Conservation (phyloP, 2,329 filamentous ascomycete species). For the Botrytis paeoniae region DNA sequence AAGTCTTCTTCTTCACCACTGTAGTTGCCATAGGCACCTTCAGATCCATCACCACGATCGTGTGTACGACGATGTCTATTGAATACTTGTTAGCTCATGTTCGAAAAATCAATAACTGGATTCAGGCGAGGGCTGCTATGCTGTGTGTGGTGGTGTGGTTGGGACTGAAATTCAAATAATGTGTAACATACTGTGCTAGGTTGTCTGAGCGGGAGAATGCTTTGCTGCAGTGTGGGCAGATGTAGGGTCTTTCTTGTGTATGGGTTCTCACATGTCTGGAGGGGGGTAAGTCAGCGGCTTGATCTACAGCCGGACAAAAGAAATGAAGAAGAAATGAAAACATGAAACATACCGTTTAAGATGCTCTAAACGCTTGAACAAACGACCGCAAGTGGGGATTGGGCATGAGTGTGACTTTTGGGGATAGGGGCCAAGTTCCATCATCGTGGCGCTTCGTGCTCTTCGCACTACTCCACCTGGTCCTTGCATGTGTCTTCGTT, state of each 20-base stretch:
- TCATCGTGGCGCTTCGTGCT: constrained; percentile 90
- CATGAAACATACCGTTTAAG: constrained; percentile 81
- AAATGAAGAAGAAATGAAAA: constrained; percentile 40
- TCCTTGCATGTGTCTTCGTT: constrained; percentile 68
- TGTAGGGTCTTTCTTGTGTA: constrained; percentile 97
- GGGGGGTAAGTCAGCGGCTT: constrained; percentile 49
- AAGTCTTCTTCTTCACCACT: constrained; percentile 75
- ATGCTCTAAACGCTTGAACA: constrained; percentile 99
- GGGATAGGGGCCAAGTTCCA: constrained; percentile 94
- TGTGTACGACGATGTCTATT: constrained; percentile 72
- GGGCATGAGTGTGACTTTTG: constrained; percentile 98
- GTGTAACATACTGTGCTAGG: constrained; percentile 78
- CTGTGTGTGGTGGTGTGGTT: constrained; percentile 22
- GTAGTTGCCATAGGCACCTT: constrained; percentile 56
- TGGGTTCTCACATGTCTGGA: constrained; percentile 95
- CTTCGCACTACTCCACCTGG: constrained; percentile 77
- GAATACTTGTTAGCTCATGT: constrained; percentile 30
- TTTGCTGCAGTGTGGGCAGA: constrained; percentile 97
- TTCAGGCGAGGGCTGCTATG: constrained; percentile 39
- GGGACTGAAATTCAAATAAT: constrained; percentile 20
- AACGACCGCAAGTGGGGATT: constrained; percentile 94
- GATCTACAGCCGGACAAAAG: constrained; percentile 32
- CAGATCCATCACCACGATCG: constrained; percentile 69
- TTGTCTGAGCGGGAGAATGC: constrained; percentile 98
- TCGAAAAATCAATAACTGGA: constrained; percentile 16